Evolutionary conservation across 495 filamentous ascomycete species (phyloP).

Genomic region (Pseudoneurospora amorphoporcata): DNA sequence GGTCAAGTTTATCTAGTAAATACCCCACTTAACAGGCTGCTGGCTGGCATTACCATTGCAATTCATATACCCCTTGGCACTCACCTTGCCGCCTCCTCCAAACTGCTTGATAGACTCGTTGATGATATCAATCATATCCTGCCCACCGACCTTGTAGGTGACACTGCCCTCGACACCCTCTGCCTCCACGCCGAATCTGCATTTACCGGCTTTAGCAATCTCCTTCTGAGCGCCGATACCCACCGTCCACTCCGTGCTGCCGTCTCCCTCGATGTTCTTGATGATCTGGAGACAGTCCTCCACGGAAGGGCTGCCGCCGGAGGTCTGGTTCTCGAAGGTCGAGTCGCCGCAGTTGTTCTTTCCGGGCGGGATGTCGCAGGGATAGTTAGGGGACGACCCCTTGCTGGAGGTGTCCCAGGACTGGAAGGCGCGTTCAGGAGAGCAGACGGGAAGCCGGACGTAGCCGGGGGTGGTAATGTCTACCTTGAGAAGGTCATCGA

Average conservation of each 20-base stretch:
- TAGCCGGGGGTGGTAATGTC: conserved; percentile 22
- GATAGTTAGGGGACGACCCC: background rate
- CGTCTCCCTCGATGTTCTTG: background rate
- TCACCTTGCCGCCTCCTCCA: background rate
- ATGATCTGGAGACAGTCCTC: background rate
- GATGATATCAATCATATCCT: background rate
- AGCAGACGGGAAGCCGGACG: conserved; percentile 26
- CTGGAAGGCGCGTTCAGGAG: conserved; percentile 10
- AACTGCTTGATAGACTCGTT: background rate
- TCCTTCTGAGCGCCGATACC: background rate
- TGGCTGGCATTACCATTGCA: background rate
- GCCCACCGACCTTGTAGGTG: background rate
- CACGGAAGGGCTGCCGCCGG: background rate
- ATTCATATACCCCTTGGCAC: background rate
- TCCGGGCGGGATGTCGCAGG: background rate
- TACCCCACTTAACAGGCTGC: background rate
- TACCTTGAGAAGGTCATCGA: conserved; percentile 9
- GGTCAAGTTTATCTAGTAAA: background rate
- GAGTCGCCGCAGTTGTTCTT: background rate
- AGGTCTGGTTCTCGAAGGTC: background rate
- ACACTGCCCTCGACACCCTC: background rate
- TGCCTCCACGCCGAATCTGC: background rate
- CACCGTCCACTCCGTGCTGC: background rate
- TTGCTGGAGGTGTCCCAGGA: conserved; percentile 9
- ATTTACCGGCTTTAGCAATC: background rate